Percentiles rank a stretch among this genome's conserved stretches.
Conservation (phyloP, 108 stramenopile species). For the Nitzschia sp. region DNA sequence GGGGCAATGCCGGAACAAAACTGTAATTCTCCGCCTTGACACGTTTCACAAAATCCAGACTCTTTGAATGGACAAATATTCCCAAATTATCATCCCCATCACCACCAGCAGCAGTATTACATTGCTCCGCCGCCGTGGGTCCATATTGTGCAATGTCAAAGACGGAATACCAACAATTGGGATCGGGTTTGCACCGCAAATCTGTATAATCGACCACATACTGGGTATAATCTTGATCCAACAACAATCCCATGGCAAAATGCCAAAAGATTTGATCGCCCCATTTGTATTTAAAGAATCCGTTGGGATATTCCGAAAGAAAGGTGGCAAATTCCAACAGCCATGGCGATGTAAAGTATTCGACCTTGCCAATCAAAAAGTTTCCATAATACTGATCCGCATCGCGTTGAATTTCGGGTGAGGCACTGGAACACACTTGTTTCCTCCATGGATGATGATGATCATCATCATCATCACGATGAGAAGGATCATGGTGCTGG, state of each 20-base stretch:
- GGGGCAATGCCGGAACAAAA: too few species aligned
- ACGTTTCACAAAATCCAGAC: not conserved
- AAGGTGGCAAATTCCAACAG: not conserved
- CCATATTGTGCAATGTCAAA: not conserved
- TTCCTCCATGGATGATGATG: not conserved
- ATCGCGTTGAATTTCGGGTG: not conserved
- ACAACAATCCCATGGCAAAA: slow-evolving; percentile 15
- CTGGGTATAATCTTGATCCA: not conserved
- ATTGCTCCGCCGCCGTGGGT: not conserved
- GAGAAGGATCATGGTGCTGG: too few species aligned
- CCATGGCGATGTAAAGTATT: not conserved
- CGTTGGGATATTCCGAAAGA: slow-evolving; percentile 1
- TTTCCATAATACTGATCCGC: slow-evolving; percentile 20
- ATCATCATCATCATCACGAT: too few species aligned
- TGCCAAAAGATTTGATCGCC: slow-evolving; percentile 25
- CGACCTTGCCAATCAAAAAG: not conserved
- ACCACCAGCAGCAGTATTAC: too few species aligned
- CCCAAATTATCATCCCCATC: slow-evolving; percentile 9
- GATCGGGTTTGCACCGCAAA: slow-evolving; percentile 10
- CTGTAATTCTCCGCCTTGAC: not conserved
- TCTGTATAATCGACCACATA: slow-evolving; percentile 17
- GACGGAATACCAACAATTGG: slow-evolving; percentile 12
- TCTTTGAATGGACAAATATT: slow-evolving; percentile 10
- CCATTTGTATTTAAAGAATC: slow-evolving; percentile 19
- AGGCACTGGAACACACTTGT: not conserved